Evolutionary conservation across 2,329 filamentous ascomycete genomes (phyloP).

Genomic region (Ophiostoma angusticollis): DNA sequence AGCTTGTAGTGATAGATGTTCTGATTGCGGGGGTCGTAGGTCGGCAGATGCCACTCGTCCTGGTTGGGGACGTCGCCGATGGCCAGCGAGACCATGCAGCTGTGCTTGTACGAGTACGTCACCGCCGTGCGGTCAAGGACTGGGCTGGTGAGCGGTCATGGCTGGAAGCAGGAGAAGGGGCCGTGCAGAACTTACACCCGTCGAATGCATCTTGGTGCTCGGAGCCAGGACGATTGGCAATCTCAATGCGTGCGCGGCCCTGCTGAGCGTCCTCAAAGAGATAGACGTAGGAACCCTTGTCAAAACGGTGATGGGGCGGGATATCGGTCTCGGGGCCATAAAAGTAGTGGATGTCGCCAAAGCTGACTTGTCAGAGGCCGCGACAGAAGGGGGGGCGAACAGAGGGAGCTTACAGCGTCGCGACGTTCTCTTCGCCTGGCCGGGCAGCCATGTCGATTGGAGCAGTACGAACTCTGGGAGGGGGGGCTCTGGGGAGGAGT

Average conservation of each 20-base stretch:
- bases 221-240: slow-evolving; percentile 62
- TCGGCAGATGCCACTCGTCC: slow-evolving; percentile 63
- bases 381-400: no score
- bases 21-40: slow-evolving; percentile 58
- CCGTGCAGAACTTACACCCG: slow-evolving; percentile 45
- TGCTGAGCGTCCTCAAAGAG: slow-evolving; percentile 61
- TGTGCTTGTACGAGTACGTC: slow-evolving; percentile 61
- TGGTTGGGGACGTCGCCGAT: slow-evolving; percentile 41
- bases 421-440: slow-evolving; percentile 34
- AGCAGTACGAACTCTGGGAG: background rate
- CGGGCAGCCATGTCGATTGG: slow-evolving; percentile 27
- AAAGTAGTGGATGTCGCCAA: slow-evolving; percentile 68
- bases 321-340: slow-evolving; percentile 54
- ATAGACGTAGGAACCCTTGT: slow-evolving; percentile 69
- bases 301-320: slow-evolving; percentile 68
- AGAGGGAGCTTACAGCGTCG: slow-evolving; percentile 28
- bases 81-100: slow-evolving; percentile 54
- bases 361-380: slow-evolving; percentile 33
- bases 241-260: slow-evolving; percentile 56
- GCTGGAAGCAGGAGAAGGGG: background rate
- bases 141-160: slow-evolving; percentile 19
- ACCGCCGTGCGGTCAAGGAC: slow-evolving; percentile 54
- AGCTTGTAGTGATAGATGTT: slow-evolving; percentile 69
- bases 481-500: background rate
- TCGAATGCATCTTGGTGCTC: slow-evolving; percentile 69